phyloP scores from a whole-genome alignment of 108 stramenopile genomes.

The Conticribra guillardii region DNA sequence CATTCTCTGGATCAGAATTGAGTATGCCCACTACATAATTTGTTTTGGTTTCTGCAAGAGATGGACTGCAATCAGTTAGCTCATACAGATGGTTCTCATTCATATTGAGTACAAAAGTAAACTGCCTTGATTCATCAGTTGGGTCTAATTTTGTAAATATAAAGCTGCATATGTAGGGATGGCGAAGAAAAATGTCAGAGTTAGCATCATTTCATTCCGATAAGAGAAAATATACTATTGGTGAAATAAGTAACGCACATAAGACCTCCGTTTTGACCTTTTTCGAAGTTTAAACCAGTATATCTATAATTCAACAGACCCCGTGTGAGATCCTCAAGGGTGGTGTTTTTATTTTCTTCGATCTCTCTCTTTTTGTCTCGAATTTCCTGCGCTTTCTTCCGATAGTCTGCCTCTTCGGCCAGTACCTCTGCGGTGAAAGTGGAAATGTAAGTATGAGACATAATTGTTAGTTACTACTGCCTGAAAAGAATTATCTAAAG shows the following conservation, averaged over 20 bases:
- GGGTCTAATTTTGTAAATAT: slow-evolving; percentile 34
- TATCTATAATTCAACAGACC: slow-evolving; percentile 49
- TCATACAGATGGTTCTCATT: slow-evolving; percentile 29
- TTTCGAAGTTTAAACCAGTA: slow-evolving; percentile 41
- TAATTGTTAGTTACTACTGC: too few species aligned
- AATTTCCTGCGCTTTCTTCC: slow-evolving; percentile 25
- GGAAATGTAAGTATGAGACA: too few species aligned
- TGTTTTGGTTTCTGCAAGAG: slow-evolving; percentile 4
- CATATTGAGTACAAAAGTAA: slow-evolving; percentile 20
- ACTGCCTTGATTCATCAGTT: slow-evolving; percentile 8
- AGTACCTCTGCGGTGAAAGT: slow-evolving; percentile 10
- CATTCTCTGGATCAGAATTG: slow-evolving; percentile 17
- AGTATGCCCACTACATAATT: slow-evolving; percentile 1
- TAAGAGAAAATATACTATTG: too few species aligned
- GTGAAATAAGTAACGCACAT: slow-evolving; percentile 13
- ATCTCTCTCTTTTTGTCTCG: slow-evolving; percentile 28
- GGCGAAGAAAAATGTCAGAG: too few species aligned
- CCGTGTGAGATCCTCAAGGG: slow-evolving; percentile 44
- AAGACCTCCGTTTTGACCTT: slow-evolving; percentile 25
- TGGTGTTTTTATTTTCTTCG: slow-evolving; percentile 24
- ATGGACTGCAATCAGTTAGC: slow-evolving; percentile 21
- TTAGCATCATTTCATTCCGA: too few species aligned
- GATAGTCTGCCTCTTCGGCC: slow-evolving; percentile 14
- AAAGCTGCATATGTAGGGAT: too few species aligned
- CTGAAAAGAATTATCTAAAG: not conserved